Conservation (phyloP, 2,329 filamentous ascomycete genomes). For the Uncinocarpus reesii region DNA sequence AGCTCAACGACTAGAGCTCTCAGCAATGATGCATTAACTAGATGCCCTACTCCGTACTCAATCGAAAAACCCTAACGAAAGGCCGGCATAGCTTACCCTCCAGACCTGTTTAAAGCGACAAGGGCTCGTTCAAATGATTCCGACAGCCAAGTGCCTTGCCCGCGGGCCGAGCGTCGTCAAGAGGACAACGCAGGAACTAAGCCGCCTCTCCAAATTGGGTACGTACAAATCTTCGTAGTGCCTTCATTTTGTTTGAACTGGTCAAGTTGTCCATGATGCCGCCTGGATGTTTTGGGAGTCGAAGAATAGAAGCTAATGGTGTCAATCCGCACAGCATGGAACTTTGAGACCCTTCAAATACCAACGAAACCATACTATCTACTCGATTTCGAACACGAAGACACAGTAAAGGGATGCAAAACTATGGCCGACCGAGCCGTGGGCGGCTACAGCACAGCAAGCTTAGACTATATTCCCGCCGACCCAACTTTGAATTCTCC, state of each 20-base stretch:
- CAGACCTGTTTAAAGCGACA: background rate
- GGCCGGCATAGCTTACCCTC: background rate
- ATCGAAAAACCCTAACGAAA: too few relatives aligned
- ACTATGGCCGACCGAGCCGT: constrained; percentile 79
- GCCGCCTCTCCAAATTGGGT: constrained; percentile 47
- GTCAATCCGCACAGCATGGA: constrained; percentile 28
- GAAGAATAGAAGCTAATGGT: background rate
- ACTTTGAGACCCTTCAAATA: constrained; percentile 29
- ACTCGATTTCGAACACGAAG: constrained; percentile 35
- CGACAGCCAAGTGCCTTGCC: constrained; percentile 31
- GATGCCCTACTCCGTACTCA: too few relatives aligned
- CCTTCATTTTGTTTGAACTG: background rate
- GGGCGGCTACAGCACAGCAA: constrained; percentile 69
- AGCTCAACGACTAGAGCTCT: too few relatives aligned
- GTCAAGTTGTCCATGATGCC: background rate
- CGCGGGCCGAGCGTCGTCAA: constrained; percentile 44
- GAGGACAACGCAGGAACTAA: constrained; percentile 50
- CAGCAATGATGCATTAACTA: too few relatives aligned
- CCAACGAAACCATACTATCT: constrained; percentile 33
- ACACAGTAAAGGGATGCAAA: constrained; percentile 42
- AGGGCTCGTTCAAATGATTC: constrained; percentile 24
- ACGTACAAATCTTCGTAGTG: constrained; percentile 17
- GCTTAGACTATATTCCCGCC: constrained; percentile 55
- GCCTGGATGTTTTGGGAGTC: background rate
- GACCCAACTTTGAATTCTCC: constrained; percentile 37